Evolutionary conservation across 148 eudicot genomes (phyloP), one percentile per base, ranked within the genome.

Genomic region (Limonium bicolor): DNA sequence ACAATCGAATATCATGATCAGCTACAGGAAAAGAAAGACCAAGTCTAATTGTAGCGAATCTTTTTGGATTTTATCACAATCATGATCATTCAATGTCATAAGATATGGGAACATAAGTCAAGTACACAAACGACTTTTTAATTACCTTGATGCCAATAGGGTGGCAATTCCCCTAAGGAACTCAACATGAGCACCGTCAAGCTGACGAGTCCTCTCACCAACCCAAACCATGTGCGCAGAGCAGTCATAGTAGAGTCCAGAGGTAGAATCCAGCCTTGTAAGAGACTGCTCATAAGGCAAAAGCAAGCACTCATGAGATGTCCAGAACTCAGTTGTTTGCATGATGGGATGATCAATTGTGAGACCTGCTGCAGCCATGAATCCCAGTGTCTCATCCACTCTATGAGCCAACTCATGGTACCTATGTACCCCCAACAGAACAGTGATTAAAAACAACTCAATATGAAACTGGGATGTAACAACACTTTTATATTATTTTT

Each of bases 241-340:
- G 36, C 60, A 55, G 27, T 46, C 52, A 31, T 55, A 55, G 36
- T 46, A 35, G 16, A 35, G 52, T 15, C 60, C 60, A 35, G 60
- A 55, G 1, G 60, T 55, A 1, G 60, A 55, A 46, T 55, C 60
- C 23, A 4, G 24, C 31, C 60, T 25, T 11, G 60, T 55, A 16
- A 55, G 51, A 34, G 60, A 22, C 25, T 55, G 60, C 41, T 55
- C 60, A 18, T 55, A 55, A 25, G 60, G 60, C 9, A 55, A 45
- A 10, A 34, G 60, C 33, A 55, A 17, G 60, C 60, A 55, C 42
- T 55, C 60, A 36, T 55, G 60, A 16, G 60, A 55, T 34, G 52
- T 55, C 60, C 60, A 55, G 43, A 55, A 55, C 25, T 55, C 45
- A 17, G 60, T 55, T 4, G 60, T 34, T 3, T 22, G 22, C 60